Conservation (phyloP, 805 yeast species). For the Kodamaea sagamina region DNA sequence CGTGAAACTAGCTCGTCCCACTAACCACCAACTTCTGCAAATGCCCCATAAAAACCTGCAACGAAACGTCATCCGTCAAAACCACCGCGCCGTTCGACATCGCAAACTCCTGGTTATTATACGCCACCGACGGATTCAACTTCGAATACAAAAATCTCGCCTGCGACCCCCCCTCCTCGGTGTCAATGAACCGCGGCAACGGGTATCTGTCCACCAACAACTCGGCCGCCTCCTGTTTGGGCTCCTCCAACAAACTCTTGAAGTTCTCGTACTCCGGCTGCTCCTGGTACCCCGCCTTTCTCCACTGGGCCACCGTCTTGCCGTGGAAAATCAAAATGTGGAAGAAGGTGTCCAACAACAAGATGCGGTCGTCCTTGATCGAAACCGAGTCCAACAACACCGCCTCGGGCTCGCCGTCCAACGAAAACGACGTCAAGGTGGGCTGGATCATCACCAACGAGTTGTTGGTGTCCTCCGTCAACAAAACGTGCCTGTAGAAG, state of each 20-base stretch:
- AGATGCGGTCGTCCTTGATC: constrained; percentile 81
- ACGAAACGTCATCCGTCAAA: constrained; percentile 92
- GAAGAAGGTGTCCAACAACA: constrained; percentile 93
- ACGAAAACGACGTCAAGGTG: constrained; percentile 80
- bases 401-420: constrained; percentile 80
- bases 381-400: constrained; percentile 93
- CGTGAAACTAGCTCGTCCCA: constrained; percentile 37
- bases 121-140: constrained; percentile 89
- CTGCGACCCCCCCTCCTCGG: constrained; percentile 98
- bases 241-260: constrained; percentile 81
- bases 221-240: constrained; percentile 90
- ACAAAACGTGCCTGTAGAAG: constrained; percentile 88
- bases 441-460: constrained; percentile 98
- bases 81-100: constrained; percentile 67
- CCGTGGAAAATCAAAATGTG: constrained; percentile 96
- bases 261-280: constrained; percentile 87
- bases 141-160: constrained; percentile 95
- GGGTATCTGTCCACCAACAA: constrained; percentile 94
- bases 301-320: constrained; percentile 92
- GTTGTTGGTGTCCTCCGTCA: constrained; percentile 89
- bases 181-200: constrained; percentile 93
- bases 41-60: constrained; percentile 94
- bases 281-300: constrained; percentile 92
- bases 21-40: constrained; percentile 85
- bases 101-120: constrained; percentile 58